phyloP scores from a whole-genome alignment of 768 basidiomycete genomes.

The Termitomyces sp. region DNA sequence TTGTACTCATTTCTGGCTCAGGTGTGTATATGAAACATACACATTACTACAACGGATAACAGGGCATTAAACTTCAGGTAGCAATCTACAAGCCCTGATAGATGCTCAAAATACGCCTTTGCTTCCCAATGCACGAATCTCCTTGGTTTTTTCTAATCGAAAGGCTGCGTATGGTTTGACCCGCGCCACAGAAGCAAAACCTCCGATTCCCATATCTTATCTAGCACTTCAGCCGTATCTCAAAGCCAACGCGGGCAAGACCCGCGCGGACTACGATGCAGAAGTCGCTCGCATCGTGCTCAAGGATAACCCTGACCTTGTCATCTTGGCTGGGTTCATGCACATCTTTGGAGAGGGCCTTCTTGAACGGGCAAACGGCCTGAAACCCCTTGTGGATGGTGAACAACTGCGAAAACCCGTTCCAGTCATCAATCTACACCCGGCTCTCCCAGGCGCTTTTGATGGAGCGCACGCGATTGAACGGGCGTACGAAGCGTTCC shows the following conservation, averaged over 20 bases:
- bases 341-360: conserved; percentile 87
- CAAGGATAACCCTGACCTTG: conserved; percentile 66
- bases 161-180: conserved; percentile 87
- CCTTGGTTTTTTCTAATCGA: conserved; percentile 86
- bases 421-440: conserved; percentile 94
- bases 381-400: conserved; percentile 29
- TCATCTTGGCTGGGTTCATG: conserved; percentile 99
- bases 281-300: conserved; percentile 73
- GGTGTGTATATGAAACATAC: conserved; percentile 29
- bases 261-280: conserved; percentile 80
- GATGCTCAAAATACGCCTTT: conserved; percentile 75
- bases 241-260: conserved; percentile 66
- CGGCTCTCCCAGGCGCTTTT: conserved; percentile 94
- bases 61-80: conserved; percentile 51
- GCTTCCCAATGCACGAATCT: conserved; percentile 70
- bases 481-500: conserved; percentile 86
- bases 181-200: conserved; percentile 66
- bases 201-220: conserved; percentile 79
- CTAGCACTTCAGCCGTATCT: conserved; percentile 84
- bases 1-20: conserved; percentile 52
- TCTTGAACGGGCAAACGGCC: conserved; percentile 59
- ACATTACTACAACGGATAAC: not conserved
- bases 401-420: conserved; percentile 36
- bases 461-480: conserved; percentile 92
- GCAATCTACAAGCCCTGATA: conserved; percentile 95